phyloP scores from a whole-genome alignment of 208 protist genomes.

The Trypanosoma mega region DNA sequence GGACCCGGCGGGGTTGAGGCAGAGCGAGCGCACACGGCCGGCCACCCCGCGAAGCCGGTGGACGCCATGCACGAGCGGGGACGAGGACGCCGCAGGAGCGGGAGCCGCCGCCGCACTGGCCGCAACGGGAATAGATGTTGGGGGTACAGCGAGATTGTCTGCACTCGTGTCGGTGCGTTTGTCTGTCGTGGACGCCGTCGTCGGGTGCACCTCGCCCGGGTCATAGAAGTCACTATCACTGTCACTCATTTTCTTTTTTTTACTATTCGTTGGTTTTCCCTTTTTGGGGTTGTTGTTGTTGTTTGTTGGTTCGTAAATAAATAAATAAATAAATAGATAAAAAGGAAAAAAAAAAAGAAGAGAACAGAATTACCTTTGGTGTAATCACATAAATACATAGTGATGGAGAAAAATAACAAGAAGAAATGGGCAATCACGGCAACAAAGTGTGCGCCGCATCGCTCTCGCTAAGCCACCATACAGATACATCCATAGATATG shows the following conservation, averaged over 20 bases:
- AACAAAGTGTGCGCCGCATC: too few species aligned
- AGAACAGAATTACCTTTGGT: not conserved
- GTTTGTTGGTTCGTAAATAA: not conserved
- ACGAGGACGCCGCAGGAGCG: not conserved
- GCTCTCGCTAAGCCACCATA: too few species aligned
- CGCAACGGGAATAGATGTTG: not conserved
- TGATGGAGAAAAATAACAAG: not conserved
- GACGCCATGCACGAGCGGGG: conserved; percentile 5
- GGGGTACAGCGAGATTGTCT: not conserved
- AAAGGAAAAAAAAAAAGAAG: not conserved
- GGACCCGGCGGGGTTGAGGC: conserved; percentile 44
- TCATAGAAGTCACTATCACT: conserved; percentile 59
- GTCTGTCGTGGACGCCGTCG: not conserved
- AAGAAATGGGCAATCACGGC: not conserved
- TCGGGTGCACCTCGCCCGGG: conserved; percentile 22
- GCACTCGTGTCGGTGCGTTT: not conserved
- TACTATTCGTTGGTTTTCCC: not conserved
- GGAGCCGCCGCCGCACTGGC: not conserved
- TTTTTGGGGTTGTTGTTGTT: conserved; percentile 3
- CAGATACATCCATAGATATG: too few species aligned
- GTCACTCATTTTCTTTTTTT: conserved; percentile 28
- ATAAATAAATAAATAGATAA: conserved; percentile 14
- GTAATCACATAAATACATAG: not conserved
- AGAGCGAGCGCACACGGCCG: conserved; percentile 56
- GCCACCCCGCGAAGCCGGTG: conserved; percentile 49